These are phyloP conservation scores for Fusarium abutilonis DNA, from an alignment of 2,329 filamentous ascomycete genomes.

Conservation along the genomic window DNA sequence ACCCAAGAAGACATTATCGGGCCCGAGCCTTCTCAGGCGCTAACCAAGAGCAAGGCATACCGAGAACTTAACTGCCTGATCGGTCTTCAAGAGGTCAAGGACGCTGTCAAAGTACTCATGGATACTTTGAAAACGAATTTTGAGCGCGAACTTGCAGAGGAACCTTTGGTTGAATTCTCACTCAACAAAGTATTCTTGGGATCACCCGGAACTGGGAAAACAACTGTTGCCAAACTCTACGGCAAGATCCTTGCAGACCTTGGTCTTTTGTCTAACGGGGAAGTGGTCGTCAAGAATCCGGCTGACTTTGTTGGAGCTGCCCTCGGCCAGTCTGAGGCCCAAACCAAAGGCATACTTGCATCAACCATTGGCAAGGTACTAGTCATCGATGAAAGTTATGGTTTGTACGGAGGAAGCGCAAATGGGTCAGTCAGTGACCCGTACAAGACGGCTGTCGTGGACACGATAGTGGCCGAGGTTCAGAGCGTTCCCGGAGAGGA, in stretches of 20 bases:
- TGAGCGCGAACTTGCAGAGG: constrained; percentile 69
- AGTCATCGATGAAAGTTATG: constrained; percentile 83
- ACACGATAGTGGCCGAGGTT: constrained; percentile 78
- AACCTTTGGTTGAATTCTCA: constrained; percentile 66
- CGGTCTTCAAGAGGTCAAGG: constrained; percentile 70
- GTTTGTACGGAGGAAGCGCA: constrained; percentile 61
- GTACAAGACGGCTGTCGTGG: constrained; percentile 73
- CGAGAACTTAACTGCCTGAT: constrained; percentile 64
- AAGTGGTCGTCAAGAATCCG: constrained; percentile 78
- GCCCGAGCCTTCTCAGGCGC: constrained; percentile 66
- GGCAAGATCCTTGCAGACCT: constrained; percentile 74
- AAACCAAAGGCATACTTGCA: constrained; percentile 76
- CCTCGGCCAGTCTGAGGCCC: constrained; percentile 73
- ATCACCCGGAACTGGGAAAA: constrained; percentile 79
- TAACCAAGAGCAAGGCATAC: constrained; percentile 66
- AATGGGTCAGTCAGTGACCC: constrained; percentile 44
- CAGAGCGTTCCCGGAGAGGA: constrained; percentile 77
- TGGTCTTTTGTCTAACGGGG: constrained; percentile 72
- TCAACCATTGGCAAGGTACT: constrained; percentile 76
- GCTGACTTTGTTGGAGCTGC: constrained; percentile 74
- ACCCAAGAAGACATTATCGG: constrained; percentile 77
- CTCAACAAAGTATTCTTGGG: constrained; percentile 78
- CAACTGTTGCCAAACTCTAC: constrained; percentile 78
- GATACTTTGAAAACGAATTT: constrained; percentile 73
- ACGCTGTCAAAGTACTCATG: constrained; percentile 66